phyloP scores from a whole-genome alignment of 495 filamentous ascomycete genomes.

The Cercophora samala region DNA sequence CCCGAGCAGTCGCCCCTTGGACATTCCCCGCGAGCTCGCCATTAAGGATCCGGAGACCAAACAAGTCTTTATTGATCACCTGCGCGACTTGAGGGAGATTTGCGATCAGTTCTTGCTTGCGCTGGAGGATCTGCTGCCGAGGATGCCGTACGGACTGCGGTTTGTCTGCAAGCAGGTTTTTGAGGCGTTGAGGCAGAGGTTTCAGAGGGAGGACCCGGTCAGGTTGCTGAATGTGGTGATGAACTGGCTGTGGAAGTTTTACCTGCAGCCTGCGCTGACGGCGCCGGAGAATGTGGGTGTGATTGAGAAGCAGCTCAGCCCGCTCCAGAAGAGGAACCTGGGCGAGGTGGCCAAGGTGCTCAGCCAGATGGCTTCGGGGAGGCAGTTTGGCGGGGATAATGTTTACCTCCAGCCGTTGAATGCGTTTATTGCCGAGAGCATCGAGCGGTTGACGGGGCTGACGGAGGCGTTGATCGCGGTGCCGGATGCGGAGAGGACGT shows the following conservation, averaged over 20 bases:
- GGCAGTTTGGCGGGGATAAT: conserved; percentile 88
- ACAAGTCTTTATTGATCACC: conserved; percentile 84
- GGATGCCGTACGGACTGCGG: conserved; percentile 90
- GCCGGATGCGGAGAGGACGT: conserved; percentile 80
- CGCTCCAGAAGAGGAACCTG: conserved; percentile 90
- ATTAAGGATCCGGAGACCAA: conserved; percentile 92
- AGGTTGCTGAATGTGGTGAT: conserved; percentile 78
- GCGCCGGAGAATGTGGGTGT: conserved; percentile 89
- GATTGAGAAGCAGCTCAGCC: conserved; percentile 78
- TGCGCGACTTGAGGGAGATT: conserved; percentile 90
- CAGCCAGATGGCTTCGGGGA: conserved; percentile 77
- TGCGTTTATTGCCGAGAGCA: conserved; percentile 79
- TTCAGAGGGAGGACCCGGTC: conserved; percentile 73
- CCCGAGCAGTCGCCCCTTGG: conserved; percentile 70
- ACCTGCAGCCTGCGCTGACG: conserved; percentile 82
- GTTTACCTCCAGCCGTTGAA: conserved; percentile 95
- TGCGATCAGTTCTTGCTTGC: conserved; percentile 80
- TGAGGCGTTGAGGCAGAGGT: conserved; percentile 67
- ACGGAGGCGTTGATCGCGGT: conserved; percentile 74
- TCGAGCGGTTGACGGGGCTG: conserved; percentile 73
- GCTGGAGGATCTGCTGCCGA: conserved; percentile 76
- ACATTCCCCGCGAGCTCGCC: conserved; percentile 84
- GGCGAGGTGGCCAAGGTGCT: conserved; percentile 88
- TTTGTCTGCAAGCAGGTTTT: conserved; percentile 87
- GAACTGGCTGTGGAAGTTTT: conserved; percentile 90